These are phyloP conservation scores for Sarocladium brachiariae DNA, from an alignment of 2,329 filamentous ascomycete species.

Conservation along the genomic window DNA sequence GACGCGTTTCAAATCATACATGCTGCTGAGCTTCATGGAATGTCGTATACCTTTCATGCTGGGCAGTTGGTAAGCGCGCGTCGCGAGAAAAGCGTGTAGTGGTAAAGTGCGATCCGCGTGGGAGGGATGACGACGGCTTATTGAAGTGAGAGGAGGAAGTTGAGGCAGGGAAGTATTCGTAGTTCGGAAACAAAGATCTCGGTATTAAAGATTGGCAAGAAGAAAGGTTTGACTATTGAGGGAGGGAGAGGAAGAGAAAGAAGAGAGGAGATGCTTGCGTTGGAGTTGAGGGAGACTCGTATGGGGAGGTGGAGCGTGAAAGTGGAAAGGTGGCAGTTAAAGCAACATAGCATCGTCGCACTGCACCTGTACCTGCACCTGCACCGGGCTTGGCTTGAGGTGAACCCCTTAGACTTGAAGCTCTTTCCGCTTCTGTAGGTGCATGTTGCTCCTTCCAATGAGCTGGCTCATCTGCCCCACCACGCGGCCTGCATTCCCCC, in stretches of 20 bases:
- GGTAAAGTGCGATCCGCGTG: background rate
- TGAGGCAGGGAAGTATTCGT: background rate
- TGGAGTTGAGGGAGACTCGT: background rate
- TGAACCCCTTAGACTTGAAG: background rate
- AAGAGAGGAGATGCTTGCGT: background rate
- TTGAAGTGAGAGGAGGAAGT: background rate
- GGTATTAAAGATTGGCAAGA: background rate
- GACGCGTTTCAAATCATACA: background rate
- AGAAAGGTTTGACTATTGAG: background rate
- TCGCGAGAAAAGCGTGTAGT: background rate
- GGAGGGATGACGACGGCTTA: background rate
- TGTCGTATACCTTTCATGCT: constrained; percentile 30
- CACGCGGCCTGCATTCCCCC: background rate
- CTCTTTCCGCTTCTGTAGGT: background rate
- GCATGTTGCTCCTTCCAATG: background rate
- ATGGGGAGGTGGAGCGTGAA: background rate
- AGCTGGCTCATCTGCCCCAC: background rate
- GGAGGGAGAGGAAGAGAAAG: background rate
- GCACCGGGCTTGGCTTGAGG: too few relatives aligned
- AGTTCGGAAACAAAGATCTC: too few relatives aligned
- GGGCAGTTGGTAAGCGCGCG: constrained; percentile 6
- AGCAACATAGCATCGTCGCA: background rate
- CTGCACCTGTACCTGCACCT: too few relatives aligned
- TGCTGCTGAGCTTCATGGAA: background rate
- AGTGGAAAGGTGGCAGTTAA: constrained; percentile 7